Evolutionary conservation across 176 grass and related monocot genomes (phyloP).

Genomic region (Carex scoparia): DNA sequence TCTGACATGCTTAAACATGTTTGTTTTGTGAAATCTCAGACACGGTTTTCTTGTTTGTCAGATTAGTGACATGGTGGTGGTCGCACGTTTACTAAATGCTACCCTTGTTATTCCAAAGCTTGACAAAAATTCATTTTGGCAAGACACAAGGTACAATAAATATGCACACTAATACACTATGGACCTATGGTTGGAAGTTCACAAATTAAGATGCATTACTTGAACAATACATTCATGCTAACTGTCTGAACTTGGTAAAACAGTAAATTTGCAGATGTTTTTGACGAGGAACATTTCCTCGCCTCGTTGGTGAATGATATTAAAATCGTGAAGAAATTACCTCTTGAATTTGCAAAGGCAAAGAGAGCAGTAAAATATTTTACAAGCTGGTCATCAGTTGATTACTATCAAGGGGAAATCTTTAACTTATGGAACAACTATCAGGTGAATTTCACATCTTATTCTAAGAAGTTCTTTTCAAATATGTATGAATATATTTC

Average conservation of each 20-base stretch:
- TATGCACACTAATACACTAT: conserved; percentile 10
- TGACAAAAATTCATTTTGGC: conserved; percentile 98
- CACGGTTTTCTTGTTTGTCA: conserved; percentile 35
- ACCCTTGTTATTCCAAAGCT: conserved; percentile 88
- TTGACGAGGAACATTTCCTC: conserved; percentile 81
- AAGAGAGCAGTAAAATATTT: conserved; percentile 76
- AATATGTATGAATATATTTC: conserved; percentile 23
- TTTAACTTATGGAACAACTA: conserved; percentile 62
- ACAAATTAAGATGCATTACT: conserved; percentile 16
- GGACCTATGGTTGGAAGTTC: conserved; percentile 17
- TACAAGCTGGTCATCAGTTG: conserved; percentile 80
- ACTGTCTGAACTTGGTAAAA: conserved; percentile 16
- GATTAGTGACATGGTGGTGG: conserved; percentile 88
- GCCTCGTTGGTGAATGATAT: conserved; percentile 65
- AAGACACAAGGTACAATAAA: conserved; percentile 56
- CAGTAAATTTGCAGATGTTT: conserved; percentile 97
- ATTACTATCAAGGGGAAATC: conserved; percentile 78
- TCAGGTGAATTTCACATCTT: conserved; percentile 51
- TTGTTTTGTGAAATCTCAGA: background rate
- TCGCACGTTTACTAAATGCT: conserved; percentile 80
- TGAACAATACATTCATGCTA: background rate
- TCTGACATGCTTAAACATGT: no score
- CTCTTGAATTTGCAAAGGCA: conserved; percentile 55
- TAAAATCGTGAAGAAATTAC: conserved; percentile 71
- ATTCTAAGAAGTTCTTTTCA: background rate